Evolutionary conservation across 2,329 filamentous ascomycete genomes (phyloP), one percentile per base, ranked within the genome.

Genomic region (Myriangium duriaei): DNA sequence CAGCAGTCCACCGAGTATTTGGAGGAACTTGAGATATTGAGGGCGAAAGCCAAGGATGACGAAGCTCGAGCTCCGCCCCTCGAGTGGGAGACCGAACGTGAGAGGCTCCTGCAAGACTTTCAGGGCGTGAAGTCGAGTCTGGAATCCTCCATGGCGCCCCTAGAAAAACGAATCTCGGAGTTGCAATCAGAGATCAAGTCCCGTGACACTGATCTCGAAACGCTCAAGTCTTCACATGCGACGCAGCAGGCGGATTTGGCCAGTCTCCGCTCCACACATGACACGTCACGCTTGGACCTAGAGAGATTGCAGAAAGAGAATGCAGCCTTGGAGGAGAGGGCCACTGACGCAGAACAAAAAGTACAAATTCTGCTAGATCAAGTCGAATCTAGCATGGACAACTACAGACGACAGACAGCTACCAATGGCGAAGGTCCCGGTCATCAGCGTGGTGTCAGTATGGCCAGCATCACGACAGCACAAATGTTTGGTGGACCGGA

Each of bases 291-390:
- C 44, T 68, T 68, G 30, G 82, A 93, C 40, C 65, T 96, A 16
- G 81, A 92, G 45, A 74, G 84, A 47, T 68, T 96, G 21, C 84
- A 86, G 51, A 71, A 78, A 38, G 87, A 95, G 59, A 94, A 96
- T 51, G 60, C 65, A 0, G 64, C 79, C 24, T 74, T 98, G 3
- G 87, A 96, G 57, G 76, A 76, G 49, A 81, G 88, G 30, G 88
- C 87, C 4, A 69, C 75, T 36, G 88, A 95, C 56, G 91, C 91
- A 1, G 91, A 98, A 63, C 78, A 83, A 47, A 93, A 93, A 53
- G 91, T 98, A 14, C 84, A 83, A 19, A 73, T 94, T 52, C 75
- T 98, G 34, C 76, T 98, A 10, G 86, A 96, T 57, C 88, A 96
- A 55, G 87, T 98, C 26, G 88, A 93, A 59, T 76, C 78, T 29